Base-by-base conservation (phyloP, 2,329 filamentous ascomycete species). In the Verticillium longisporum region DNA sequence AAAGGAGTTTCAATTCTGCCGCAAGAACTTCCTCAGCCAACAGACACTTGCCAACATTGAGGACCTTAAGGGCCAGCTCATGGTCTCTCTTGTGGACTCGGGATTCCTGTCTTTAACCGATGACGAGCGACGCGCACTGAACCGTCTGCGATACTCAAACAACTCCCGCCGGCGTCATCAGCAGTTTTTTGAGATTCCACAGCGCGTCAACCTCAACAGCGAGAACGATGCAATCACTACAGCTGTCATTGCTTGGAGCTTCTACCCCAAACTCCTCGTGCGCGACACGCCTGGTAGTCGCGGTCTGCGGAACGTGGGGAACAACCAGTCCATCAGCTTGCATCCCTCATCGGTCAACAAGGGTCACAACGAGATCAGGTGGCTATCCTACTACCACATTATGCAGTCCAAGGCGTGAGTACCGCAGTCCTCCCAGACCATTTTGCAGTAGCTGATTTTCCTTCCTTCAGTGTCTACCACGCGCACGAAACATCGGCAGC, bases 311-410 rank as follows among this genome's bases (percentile, higher is more conserved):
- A 98, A 97, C 67, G 87, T 97, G 62, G 87, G 90, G 59, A 98
- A 97, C 76, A 97, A 96, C 72, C 94, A 98, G 73, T 84, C 85
- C 55, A 92, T 99, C 67, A 92, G 87, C 61, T 78, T 99, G 21
- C 92, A 96, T 67, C 90, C 92, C 1, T 90, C 89, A 0, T 96
- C 92, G 1, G 91, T 99, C 66, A 98, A 98, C 73, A 92, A 92
- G 70, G 83, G 81, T 7, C 80, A 79, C 62, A 78, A 80, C 56
- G 84, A 87, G 50, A 78, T 92, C 45, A 88, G 87, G 69, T 98
- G 91, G 87, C 78, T 99, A 54, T 95, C 91, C 0, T 99, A 97
- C 73, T 98, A 98, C 76, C 90, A 96, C 72, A 97, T 98, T 65
- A 96, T 98, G 91, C 93, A 97, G 73, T 89, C 90, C 2, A 92